phyloP scores from a whole-genome alignment of 306 rosid genomes.

The Lithocarpus polystachyus region DNA sequence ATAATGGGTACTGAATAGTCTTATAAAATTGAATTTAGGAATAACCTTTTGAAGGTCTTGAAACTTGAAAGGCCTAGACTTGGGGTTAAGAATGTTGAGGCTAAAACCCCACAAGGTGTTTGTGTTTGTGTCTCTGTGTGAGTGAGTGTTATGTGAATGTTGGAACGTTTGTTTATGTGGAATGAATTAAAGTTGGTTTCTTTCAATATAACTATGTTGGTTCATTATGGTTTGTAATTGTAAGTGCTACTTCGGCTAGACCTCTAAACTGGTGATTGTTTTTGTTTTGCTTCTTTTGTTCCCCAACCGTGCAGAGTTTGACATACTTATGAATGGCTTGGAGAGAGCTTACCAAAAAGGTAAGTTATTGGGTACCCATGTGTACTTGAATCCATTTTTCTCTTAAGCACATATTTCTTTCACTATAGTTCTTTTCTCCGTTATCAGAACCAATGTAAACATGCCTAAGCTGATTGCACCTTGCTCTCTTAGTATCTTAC shows the following conservation, averaged over 20 bases:
- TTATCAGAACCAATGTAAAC: neutral
- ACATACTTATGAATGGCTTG: conserved; percentile 80
- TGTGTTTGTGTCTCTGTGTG: neutral
- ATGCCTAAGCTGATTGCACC: neutral
- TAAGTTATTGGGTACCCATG: conserved; percentile 9
- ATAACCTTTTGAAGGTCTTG: neutral
- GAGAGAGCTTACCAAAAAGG: conserved; percentile 67
- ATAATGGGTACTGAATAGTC: neutral
- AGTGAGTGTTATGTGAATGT: neutral
- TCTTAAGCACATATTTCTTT: neutral
- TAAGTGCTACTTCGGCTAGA: neutral
- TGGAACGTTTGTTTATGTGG: neutral
- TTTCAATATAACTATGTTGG: neutral
- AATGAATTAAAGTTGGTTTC: neutral
- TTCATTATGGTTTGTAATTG: neutral
- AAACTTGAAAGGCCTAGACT: neutral
- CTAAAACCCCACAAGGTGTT: neutral
- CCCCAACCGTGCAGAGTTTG: conserved; percentile 32
- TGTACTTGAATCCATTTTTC: neutral
- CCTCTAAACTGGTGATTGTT: neutral
- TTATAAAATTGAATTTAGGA: neutral
- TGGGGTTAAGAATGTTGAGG: neutral
- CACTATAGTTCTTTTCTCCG: neutral
- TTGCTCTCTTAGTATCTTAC: neutral
- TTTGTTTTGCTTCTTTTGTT: neutral